Evolutionary conservation across 768 basidiomycete genomes (phyloP), one percentile per base, ranked within the genome.

Genomic region (Suillus subalutaceus): DNA sequence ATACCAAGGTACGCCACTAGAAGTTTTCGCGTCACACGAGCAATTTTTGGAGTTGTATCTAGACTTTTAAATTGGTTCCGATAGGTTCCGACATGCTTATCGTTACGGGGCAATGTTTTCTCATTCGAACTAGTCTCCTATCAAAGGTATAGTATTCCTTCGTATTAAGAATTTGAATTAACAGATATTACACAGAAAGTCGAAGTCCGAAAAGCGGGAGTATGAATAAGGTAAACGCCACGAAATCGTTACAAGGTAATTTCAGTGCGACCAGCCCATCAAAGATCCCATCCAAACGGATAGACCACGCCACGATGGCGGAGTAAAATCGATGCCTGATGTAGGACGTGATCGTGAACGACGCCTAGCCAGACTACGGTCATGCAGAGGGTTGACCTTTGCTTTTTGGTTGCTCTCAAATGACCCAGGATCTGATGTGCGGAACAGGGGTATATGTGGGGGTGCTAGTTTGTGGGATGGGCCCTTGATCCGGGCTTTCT

Each of bases 231-330:
- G 53, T n/a, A 59, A 30, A 55, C 20, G 32, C 18, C 12, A 56
- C 4, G 48, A 37, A 26, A 58, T 18, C 4, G 38, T 58, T 38
- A 7, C n/a, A 37, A 67, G 62, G 65, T 58, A 62, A 58, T 50
- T 26, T 61, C 66, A 77, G 30, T 68, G 71, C 30, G 74, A 65
- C 75, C 76, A 77, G 3, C 74, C 72, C 69, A 77, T 73, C 62
- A 78, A 23, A 4, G 74, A 73, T 26, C 74, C 76, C 50, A 77
- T 72, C 5, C 79, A 73, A 41, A 69, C 67, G 8, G 77, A 78
- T n/a, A 77, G 57, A 46, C 72, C 78, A 26, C 74, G 71, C 20
- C 78, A 63, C 20, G 77, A 78, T 12, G 76, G 76, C 7, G 77
- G 69, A 0, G 73, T 75, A n/a, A 77, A 76, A 52, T 77, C 66